These are phyloP conservation scores for Tephrocybe rancida DNA, from an alignment of 768 basidiomycete species.

Conservation along the genomic window DNA sequence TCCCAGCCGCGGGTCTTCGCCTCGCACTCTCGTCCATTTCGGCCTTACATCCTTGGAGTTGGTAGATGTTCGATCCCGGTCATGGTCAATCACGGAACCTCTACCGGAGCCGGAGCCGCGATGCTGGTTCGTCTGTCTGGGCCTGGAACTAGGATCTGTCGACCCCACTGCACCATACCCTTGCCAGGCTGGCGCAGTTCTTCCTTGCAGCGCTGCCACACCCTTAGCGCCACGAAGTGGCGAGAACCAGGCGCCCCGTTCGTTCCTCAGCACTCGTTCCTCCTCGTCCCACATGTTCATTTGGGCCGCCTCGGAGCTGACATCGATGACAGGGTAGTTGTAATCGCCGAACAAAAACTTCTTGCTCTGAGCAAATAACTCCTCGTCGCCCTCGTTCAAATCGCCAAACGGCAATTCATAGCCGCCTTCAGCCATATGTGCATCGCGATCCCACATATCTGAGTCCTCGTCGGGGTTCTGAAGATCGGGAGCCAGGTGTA, in stretches of 20 bases:
- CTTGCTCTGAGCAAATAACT: conserved; percentile 73
- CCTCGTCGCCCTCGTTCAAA: conserved; percentile 71
- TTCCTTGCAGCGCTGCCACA: conserved; percentile 38
- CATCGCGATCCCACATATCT: conserved; percentile 36
- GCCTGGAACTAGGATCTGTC: conserved; percentile 17
- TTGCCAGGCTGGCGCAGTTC: conserved; percentile 45
- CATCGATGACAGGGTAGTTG: conserved; percentile 87
- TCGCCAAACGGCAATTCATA: conserved; percentile 71
- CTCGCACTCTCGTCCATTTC: conserved; percentile 41
- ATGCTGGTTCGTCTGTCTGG: not conserved
- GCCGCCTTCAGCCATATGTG: conserved; percentile 36
- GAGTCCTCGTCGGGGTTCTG: conserved; percentile 41
- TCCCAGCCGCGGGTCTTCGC: conserved; percentile 10
- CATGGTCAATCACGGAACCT: conserved; percentile 47
- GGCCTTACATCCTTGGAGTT: conserved; percentile 41
- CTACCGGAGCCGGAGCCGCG: not conserved
- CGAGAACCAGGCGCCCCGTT: conserved; percentile 73
- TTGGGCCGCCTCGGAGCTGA: conserved; percentile 75
- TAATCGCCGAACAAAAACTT: conserved; percentile 89
- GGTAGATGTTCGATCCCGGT: conserved; percentile 37
- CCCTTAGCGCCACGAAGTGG: conserved; percentile 52
- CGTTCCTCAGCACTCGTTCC: conserved; percentile 77
- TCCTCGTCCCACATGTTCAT: conserved; percentile 80
- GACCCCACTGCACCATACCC: conserved; percentile 61
- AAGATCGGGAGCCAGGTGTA: conserved; percentile 66